Conservation (phyloP, 768 basidiomycete genomes). For the Kwoniella heveanensis region DNA sequence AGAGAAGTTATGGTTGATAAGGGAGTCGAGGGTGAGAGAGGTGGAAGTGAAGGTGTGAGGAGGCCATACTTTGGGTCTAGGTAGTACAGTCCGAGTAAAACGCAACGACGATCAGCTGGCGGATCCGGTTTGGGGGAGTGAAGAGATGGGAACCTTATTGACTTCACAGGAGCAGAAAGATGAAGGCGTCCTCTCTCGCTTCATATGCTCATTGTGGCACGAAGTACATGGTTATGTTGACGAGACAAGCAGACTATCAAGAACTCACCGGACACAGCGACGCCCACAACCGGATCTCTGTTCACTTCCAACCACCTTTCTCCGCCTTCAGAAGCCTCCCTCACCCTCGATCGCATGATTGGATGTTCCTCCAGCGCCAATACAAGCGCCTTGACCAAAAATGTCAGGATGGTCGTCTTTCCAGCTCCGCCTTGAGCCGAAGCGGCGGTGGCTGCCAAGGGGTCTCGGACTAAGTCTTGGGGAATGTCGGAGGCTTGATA, state of each 20-base stretch:
- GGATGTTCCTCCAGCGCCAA: slow-evolving; percentile 51
- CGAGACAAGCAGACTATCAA: neutral
- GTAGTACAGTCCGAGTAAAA: neutral
- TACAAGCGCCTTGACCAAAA: slow-evolving; percentile 43
- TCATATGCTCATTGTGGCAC: too few species aligned
- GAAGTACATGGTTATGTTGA: too few species aligned
- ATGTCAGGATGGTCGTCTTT: slow-evolving; percentile 42
- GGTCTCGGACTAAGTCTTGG: slow-evolving; percentile 24
- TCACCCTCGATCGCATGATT: slow-evolving; percentile 41
- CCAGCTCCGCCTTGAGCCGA: neutral
- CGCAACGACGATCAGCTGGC: neutral
- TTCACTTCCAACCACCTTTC: slow-evolving; percentile 37
- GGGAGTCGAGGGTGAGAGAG: slow-evolving; percentile 33
- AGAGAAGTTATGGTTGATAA: slow-evolving; percentile 37
- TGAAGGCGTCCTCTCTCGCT: too few species aligned
- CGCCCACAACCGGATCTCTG: slow-evolving; percentile 37
- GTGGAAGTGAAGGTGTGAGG: slow-evolving; percentile 45
- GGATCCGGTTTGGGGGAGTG: neutral
- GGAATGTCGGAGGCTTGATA: slow-evolving; percentile 48
- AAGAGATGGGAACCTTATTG: too few species aligned
- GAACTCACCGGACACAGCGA: slow-evolving; percentile 48
- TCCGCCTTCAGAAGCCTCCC: slow-evolving; percentile 16
- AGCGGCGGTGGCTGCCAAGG: slow-evolving; percentile 1
- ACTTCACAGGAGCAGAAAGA: too few species aligned
- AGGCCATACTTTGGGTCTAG: slow-evolving; percentile 47